phyloP scores from a whole-genome alignment of 495 filamentous ascomycete genomes.

The Neurospora sublineolata region DNA sequence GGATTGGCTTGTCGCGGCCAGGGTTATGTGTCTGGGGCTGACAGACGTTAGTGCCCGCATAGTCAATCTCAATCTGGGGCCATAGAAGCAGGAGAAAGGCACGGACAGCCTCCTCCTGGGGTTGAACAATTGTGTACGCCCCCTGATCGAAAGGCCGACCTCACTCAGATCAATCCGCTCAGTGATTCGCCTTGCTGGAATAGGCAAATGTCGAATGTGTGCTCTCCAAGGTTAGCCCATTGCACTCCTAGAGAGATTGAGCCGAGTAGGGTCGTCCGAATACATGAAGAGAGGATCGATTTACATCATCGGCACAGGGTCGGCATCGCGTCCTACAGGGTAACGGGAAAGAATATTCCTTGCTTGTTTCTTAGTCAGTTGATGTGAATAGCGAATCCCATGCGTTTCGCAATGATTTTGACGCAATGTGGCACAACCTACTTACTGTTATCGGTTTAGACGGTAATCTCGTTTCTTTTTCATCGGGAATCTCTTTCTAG shows the following conservation, averaged over 20 bases:
- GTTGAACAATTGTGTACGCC: background rate
- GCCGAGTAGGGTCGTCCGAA: background rate
- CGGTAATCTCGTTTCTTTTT: background rate
- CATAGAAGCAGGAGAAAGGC: background rate
- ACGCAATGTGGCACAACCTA: background rate
- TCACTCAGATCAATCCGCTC: background rate
- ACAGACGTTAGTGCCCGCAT: background rate
- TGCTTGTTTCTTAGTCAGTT: background rate
- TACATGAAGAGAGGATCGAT: background rate
- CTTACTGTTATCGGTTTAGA: background rate
- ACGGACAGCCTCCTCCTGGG: background rate
- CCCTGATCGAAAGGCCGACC: background rate
- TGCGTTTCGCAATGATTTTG: background rate
- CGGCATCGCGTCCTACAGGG: background rate
- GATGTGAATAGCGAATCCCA: background rate
- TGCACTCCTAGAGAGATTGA: background rate
- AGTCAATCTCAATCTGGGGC: background rate
- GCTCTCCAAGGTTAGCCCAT: background rate
- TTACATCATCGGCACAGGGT: background rate
- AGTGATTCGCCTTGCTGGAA: background rate
- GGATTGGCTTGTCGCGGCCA: background rate
- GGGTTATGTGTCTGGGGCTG: background rate
- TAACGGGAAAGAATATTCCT: background rate
- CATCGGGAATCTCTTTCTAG: background rate
- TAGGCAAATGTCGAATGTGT: background rate